A percentile compares a stretch with the other conserved stretches of the same genome.
Conservation (phyloP, 169 alveolate species). For the Plasmodium vinckei region DNA sequence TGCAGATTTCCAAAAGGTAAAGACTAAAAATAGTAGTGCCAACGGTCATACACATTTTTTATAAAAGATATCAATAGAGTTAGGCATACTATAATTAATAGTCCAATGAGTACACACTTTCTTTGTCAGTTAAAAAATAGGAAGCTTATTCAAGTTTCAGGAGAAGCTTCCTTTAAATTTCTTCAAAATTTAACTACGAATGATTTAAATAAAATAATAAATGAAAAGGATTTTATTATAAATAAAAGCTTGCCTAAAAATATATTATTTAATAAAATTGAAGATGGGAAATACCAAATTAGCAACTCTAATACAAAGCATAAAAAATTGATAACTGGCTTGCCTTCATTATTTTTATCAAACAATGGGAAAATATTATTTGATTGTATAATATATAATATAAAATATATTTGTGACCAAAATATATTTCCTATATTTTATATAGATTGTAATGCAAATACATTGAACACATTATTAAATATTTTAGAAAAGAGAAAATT, state of each 20-base stretch:
- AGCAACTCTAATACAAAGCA: slow-evolving; percentile 12
- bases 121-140: slow-evolving; percentile 76
- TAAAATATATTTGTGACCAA: slow-evolving; percentile 33
- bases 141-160: slow-evolving; percentile 75
- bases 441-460: slow-evolving; percentile 42
- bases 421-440: slow-evolving; percentile 27
- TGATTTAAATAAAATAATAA: slow-evolving; percentile 75
- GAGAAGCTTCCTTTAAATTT: slow-evolving; percentile 80
- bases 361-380: slow-evolving; percentile 81
- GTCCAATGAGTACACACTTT: slow-evolving; percentile 57
- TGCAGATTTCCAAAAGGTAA: too few relatives aligned
- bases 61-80: background rate
- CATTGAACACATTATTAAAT: slow-evolving; percentile 8
- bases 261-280: slow-evolving; percentile 30
- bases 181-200: slow-evolving; percentile 82
- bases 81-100: background rate
- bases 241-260: slow-evolving; percentile 39
- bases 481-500: slow-evolving; percentile 42
- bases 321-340: slow-evolving; percentile 28
- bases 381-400: slow-evolving; percentile 78
- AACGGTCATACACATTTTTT: too few relatives aligned
- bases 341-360: slow-evolving; percentile 78
- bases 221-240: slow-evolving; percentile 29
- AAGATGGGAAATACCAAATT: slow-evolving; percentile 10
- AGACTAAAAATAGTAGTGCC: too few relatives aligned